Evolutionary conservation across 2,329 filamentous ascomycete species (phyloP), one percentile per base, ranked within the genome.

Genomic region (Apiospora sp.): DNA sequence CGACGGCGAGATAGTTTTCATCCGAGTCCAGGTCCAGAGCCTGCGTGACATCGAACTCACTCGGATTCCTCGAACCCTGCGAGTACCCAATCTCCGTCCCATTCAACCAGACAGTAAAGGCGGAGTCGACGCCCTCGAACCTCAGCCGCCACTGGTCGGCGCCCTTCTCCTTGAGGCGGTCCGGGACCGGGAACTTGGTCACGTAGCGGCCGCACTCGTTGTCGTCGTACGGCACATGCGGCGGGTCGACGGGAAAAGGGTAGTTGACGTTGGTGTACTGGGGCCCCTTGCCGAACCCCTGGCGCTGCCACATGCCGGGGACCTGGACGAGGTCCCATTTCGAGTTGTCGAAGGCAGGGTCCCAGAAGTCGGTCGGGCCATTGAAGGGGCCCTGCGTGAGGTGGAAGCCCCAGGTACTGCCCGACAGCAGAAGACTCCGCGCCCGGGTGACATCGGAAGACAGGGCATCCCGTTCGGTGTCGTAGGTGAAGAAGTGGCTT

Each of bases 91-190:
- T 87, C 67, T 91, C 84, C 14, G 84, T 81, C 0, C 91, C 91
- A 77, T 95, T 94, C 4, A 95, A 78, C 87, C 90, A 94, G 1
- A 94, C 84, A 75, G 92, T 90, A 75, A 92, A 94, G 0, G 92
- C 89, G 64, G 91, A 89, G 77, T 94, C 92, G 0, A 94, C 92
- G 0, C 93, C 93, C 75, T 94, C 92, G 72, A 94, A 94, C 4
- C 92, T 85, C 5, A 95, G 82, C n/a, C 92, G 84, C 19, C 92
- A 84, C 75, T 93, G 90, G 37, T 86, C 81, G 5, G 82, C 83
- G n/a, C 83, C 81, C 75, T 83, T 74, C 64, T 83, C 74, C 64
- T 79, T 80, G 68, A 85, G 87, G 8, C 83, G 76, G 4, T 84
- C 76, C 0, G 86, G 86, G 0, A 92, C 83, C 0, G 80, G 77